Evolutionary conservation across 2,329 filamentous ascomycete species (phyloP).

Genomic region (Hypoxylon sp.): DNA sequence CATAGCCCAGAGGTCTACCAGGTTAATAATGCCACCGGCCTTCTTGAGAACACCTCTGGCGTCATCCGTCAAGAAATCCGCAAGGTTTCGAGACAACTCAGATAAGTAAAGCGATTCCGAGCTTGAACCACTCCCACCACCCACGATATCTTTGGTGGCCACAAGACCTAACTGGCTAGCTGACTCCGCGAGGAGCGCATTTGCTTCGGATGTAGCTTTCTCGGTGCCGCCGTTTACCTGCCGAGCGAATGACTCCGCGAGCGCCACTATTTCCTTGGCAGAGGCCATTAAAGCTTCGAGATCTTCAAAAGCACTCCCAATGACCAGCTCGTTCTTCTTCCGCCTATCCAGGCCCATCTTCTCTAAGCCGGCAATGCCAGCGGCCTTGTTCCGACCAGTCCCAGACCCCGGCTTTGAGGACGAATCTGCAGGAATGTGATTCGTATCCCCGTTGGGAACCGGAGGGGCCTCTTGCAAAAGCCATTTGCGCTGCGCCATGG

Average conservation of each 20-base stretch:
- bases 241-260: conserved; percentile 87
- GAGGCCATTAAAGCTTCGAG: conserved; percentile 97
- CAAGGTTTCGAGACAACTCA: conserved; percentile 84
- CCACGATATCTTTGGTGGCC: conserved; percentile 95
- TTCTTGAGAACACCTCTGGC: conserved; percentile 79
- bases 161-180: conserved; percentile 86
- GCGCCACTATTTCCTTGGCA: conserved; percentile 93
- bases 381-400: conserved; percentile 67
- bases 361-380: conserved; percentile 93
- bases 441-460: conserved; percentile 69
- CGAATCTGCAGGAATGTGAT: conserved; percentile 54
- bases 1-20: conserved; percentile 92
- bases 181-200: conserved; percentile 81
- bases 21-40: conserved; percentile 87
- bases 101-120: conserved; percentile 90
- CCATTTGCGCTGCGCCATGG: conserved; percentile 95
- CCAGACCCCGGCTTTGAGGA: conserved; percentile 45
- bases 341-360: conserved; percentile 85
- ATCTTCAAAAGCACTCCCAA: conserved; percentile 95
- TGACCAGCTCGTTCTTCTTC: conserved; percentile 92
- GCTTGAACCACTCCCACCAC: conserved; percentile 71
- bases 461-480: conserved; percentile 90
- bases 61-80: conserved; percentile 91
- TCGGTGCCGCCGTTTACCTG: conserved; percentile 70
- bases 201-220: conserved; percentile 76